phyloP scores from a whole-genome alignment of 371 early-diverging fungal genomes.

The Paraphysoderma sedebokerense region DNA sequence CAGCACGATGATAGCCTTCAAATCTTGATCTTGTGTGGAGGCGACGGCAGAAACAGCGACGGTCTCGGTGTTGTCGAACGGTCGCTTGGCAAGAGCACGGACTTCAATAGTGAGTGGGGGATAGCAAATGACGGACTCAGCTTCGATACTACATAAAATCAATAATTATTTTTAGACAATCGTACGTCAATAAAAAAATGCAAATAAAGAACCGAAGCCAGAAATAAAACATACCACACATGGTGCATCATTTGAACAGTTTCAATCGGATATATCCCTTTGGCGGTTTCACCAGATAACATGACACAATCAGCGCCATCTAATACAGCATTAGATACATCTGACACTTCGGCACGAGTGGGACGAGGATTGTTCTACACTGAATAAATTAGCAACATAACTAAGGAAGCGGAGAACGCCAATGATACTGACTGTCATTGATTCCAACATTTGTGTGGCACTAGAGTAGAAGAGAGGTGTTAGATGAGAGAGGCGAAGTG shows the following conservation, averaged over 20 bases:
- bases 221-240: constrained; percentile 10
- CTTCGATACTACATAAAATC: too few species aligned
- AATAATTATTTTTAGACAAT: too few species aligned
- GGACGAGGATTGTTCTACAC: constrained; percentile 93
- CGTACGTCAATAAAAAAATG: too few species aligned
- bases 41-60: constrained; percentile 87
- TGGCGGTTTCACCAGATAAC: constrained; percentile 97
- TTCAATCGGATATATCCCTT: constrained; percentile 66
- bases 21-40: constrained; percentile 67
- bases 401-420: too few species aligned
- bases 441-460: constrained; percentile 99
- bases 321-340: constrained; percentile 95
- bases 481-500: not conserved
- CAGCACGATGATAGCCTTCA: constrained; percentile 74
- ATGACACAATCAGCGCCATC: constrained; percentile 98
- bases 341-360: constrained; percentile 97
- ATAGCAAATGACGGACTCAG: constrained; percentile 61
- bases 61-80: constrained; percentile 75
- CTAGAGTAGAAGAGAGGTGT: constrained; percentile 4
- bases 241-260: constrained; percentile 14
- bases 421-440: too few species aligned
- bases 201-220: too few species aligned
- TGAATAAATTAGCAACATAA: constrained; percentile 98
- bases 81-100: constrained; percentile 45
- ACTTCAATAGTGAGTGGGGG: constrained; percentile 64